Percentiles rank a stretch among this genome's conserved stretches.
Evolutionary conservation across 768 basidiomycete genomes (phyloP).

Genomic region (Suillus placidus): DNA sequence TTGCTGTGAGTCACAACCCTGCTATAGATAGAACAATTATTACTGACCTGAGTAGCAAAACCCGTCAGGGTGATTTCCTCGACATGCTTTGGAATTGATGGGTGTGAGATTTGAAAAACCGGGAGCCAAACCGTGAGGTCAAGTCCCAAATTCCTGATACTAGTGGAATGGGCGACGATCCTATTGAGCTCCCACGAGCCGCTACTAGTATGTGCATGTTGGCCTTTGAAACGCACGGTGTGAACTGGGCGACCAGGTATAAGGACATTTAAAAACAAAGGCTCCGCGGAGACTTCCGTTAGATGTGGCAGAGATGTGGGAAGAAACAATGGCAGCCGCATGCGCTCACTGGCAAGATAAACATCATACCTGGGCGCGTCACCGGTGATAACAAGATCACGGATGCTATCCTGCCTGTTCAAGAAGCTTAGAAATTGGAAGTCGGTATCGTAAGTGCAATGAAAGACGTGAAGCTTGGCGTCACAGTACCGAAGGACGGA

Average conservation of each 20-base stretch:
- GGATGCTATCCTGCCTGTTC: neutral
- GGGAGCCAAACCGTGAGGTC: neutral
- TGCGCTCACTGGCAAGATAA: too few relatives aligned
- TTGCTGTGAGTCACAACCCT: too few relatives aligned
- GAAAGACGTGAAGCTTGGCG: neutral
- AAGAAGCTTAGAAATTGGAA: neutral
- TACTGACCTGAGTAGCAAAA: too few relatives aligned
- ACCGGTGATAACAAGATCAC: neutral
- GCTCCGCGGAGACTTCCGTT: neutral
- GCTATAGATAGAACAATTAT: too few relatives aligned
- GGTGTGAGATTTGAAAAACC: too few relatives aligned
- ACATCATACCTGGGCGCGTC: neutral
- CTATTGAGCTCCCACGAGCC: too few relatives aligned
- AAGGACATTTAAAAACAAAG: neutral
- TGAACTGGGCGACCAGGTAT: neutral
- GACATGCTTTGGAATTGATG: neutral
- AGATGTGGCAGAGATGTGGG: neutral
- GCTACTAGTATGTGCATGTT: too few relatives aligned
- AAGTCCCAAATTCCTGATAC: neutral
- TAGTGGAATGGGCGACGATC: neutral
- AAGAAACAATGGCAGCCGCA: neutral
- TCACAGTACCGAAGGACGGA: neutral
- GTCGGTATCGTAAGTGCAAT: neutral
- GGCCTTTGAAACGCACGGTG: neutral
- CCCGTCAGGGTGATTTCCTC: neutral